These are phyloP conservation scores for Botrytis galanthina DNA, from an alignment of 2,329 filamentous ascomycete species.

Conservation along the genomic window DNA sequence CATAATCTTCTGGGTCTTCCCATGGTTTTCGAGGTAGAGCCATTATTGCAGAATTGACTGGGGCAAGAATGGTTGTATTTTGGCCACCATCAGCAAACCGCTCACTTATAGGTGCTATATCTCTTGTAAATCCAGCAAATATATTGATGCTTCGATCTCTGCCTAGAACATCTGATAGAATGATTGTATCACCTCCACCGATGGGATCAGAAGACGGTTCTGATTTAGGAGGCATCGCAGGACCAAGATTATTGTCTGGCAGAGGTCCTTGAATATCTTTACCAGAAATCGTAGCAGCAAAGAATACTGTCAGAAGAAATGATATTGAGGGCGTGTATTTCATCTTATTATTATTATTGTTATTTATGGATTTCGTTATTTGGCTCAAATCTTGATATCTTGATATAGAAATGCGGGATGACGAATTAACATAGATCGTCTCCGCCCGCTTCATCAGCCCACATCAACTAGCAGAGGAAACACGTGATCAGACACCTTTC, in stretches of 20 bases:
- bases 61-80: constrained; percentile 85
- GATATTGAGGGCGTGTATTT: constrained; percentile 11
- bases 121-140: constrained; percentile 78
- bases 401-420: constrained; percentile 17
- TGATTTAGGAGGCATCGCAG: constrained; percentile 30
- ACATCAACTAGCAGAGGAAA: not conserved
- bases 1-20: constrained; percentile 75
- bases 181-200: constrained; percentile 48
- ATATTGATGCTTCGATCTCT: constrained; percentile 76
- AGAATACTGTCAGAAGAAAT: constrained; percentile 24
- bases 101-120: constrained; percentile 65
- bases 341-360: constrained; percentile 10
- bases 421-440: constrained; percentile 3
- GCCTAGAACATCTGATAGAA: constrained; percentile 82
- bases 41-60: constrained; percentile 78
- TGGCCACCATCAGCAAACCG: constrained; percentile 64
- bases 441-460: not conserved
- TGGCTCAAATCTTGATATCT: constrained; percentile 6
- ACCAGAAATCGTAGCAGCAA: constrained; percentile 17
- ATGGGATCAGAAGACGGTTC: constrained; percentile 29
- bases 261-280: constrained; percentile 26
- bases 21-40: constrained; percentile 80
- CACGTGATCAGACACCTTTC: not conserved
- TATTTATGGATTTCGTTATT: not conserved
- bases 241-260: constrained; percentile 29